Evolutionary conservation across 768 basidiomycete genomes (phyloP).

Genomic region (Hysterangium stoloniferum): DNA sequence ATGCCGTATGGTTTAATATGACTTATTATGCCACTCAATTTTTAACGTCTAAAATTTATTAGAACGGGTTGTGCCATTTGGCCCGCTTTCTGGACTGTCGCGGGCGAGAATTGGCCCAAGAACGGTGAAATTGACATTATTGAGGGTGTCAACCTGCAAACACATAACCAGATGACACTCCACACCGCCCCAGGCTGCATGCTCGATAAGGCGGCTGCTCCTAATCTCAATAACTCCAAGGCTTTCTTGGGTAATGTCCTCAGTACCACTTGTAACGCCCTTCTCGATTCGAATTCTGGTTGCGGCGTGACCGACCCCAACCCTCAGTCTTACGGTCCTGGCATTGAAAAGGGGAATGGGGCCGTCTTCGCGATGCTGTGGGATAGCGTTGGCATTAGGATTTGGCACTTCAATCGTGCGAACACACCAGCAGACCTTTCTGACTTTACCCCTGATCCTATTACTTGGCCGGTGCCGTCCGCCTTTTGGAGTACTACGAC

Average conservation of each 20-base stretch:
- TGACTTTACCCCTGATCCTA: constrained; percentile 28
- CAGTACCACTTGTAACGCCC: constrained; percentile 25
- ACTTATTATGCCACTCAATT: background rate
- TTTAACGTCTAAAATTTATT: too few relatives aligned
- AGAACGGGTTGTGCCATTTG: constrained; percentile 47
- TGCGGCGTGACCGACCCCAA: constrained; percentile 32
- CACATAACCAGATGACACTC: constrained; percentile 35
- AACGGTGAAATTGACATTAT: constrained; percentile 32
- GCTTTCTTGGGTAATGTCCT: constrained; percentile 24
- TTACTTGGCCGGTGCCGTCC: constrained; percentile 34
- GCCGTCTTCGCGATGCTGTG: constrained; percentile 38
- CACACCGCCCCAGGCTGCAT: constrained; percentile 34
- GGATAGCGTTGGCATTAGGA: constrained; percentile 32
- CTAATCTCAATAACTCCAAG: constrained; percentile 1
- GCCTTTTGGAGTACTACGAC: constrained; percentile 29
- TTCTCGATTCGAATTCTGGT: constrained; percentile 28
- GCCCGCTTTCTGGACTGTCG: constrained; percentile 47
- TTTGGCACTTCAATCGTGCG: constrained; percentile 39
- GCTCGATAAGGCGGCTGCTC: constrained; percentile 21
- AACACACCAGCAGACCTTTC: constrained; percentile 31
- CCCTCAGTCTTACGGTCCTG: constrained; percentile 31
- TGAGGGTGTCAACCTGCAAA: constrained; percentile 36
- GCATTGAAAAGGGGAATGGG: constrained; percentile 36
- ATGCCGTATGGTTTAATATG: constrained; percentile 9
- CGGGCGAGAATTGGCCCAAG: constrained; percentile 19